phyloP scores from a whole-genome alignment of 2,329 filamentous ascomycete genomes.

The Scedosporium dehoogii region DNA sequence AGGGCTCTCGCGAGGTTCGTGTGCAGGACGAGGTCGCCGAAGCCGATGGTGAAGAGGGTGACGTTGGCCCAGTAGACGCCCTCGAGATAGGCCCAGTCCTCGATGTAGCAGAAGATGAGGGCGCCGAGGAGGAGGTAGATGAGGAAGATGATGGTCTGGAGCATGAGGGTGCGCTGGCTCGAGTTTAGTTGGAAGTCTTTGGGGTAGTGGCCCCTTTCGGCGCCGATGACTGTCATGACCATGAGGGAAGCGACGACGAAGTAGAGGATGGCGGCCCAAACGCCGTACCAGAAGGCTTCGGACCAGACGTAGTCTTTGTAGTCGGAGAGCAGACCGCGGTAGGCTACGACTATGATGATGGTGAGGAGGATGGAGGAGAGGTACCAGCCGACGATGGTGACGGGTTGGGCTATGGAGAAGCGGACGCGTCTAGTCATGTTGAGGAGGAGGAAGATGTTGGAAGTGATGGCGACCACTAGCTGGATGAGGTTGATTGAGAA shows the following conservation, averaged over 20 bases:
- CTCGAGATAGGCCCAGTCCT: constrained; percentile 69
- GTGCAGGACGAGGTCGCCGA: constrained; percentile 41
- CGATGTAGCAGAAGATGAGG: constrained; percentile 61
- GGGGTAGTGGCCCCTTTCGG: constrained; percentile 57
- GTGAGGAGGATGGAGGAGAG: constrained; percentile 55
- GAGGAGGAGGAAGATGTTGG: constrained; percentile 73
- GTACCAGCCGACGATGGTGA: constrained; percentile 76
- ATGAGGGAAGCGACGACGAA: constrained; percentile 69
- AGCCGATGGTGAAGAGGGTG: constrained; percentile 54
- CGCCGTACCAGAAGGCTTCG: constrained; percentile 78
- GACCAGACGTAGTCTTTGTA: constrained; percentile 51
- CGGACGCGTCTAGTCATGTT: constrained; percentile 77
- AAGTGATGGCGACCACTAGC: constrained; percentile 62
- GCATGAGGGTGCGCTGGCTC: constrained; percentile 76
- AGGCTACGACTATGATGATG: constrained; percentile 54
- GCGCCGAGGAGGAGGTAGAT: constrained; percentile 72
- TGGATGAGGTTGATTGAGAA: constrained; percentile 69
- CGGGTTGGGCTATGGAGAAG: constrained; percentile 72
- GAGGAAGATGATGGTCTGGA: constrained; percentile 82
- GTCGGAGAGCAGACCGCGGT: constrained; percentile 41
- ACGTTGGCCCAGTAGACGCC: constrained; percentile 72
- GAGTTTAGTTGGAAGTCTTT: constrained; percentile 71
- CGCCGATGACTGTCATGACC: constrained; percentile 70
- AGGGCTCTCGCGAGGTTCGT: constrained; percentile 55
- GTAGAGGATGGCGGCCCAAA: constrained; percentile 72